These are phyloP conservation scores for Aspergillus sp. DNA, from an alignment of 2,329 filamentous ascomycete genomes.

Conservation along the genomic window DNA sequence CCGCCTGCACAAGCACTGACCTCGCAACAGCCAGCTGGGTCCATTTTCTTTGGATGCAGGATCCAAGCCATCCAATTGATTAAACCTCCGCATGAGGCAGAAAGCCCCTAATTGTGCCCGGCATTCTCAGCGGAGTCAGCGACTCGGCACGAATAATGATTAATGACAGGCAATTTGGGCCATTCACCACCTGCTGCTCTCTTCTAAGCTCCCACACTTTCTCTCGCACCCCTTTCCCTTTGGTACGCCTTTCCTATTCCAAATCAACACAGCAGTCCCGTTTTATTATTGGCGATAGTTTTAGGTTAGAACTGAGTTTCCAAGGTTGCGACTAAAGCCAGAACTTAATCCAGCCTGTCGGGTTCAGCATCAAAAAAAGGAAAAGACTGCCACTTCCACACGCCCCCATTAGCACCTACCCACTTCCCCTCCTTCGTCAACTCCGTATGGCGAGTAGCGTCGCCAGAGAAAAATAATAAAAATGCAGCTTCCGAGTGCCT, in stretches of 20 bases:
- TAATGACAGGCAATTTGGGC: background rate
- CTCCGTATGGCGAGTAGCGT: conserved; percentile 5
- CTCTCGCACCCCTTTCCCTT: background rate
- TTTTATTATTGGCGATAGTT: conserved; percentile 9
- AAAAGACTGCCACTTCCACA: conserved; percentile 10
- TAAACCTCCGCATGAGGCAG: conserved; percentile 2
- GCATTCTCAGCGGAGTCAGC: background rate
- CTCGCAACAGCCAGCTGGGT: background rate
- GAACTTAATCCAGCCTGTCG: conserved; percentile 40
- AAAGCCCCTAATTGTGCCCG: conserved; percentile 4
- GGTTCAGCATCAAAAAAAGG: conserved; percentile 22
- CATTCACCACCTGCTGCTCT: background rate
- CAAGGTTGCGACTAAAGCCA: conserved; percentile 33
- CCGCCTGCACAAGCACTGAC: conserved; percentile 5
- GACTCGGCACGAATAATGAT: background rate
- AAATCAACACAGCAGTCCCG: background rate
- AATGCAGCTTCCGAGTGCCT: conserved; percentile 5
- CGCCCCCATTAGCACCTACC: conserved; percentile 6
- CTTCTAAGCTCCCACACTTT: background rate
- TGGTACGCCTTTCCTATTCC: background rate
- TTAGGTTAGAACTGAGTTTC: conserved; percentile 24
- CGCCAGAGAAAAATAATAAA: background rate
- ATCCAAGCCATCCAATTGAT: background rate
- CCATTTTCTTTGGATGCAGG: background rate
- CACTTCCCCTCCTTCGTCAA: conserved; percentile 7